phyloP scores from a whole-genome alignment of 176 grass and related monocot species.

The sorghum (Sorghum bicolor) region DNA sequence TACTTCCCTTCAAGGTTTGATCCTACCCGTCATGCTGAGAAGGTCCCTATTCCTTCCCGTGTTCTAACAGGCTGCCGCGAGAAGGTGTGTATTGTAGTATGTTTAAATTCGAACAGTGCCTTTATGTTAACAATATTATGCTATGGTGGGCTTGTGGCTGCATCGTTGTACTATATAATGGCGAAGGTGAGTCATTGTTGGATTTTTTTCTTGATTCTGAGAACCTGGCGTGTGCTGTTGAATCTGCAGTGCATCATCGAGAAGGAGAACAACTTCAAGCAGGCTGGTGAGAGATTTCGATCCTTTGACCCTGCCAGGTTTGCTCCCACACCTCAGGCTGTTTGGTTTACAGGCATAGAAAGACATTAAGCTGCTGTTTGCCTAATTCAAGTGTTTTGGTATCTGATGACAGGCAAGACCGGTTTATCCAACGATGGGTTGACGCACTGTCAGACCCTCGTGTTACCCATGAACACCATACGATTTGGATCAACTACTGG shows the following conservation, averaged over 20 bases:
- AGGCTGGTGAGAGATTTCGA: slow-evolving; percentile 77
- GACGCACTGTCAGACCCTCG: slow-evolving; percentile 59
- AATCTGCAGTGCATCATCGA: slow-evolving; percentile 62
- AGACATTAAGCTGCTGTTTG: background rate
- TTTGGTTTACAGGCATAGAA: background rate
- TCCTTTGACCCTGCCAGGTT: slow-evolving; percentile 79
- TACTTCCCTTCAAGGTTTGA: slow-evolving; percentile 91
- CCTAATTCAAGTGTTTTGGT: slow-evolving; percentile 10
- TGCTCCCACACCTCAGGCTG: background rate
- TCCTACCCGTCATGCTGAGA: slow-evolving; percentile 59
- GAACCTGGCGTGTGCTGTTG: background rate
- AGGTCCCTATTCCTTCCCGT: slow-evolving; percentile 62
- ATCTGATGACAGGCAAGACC: slow-evolving; percentile 58
- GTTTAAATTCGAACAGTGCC: background rate
- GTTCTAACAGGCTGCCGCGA: slow-evolving; percentile 58
- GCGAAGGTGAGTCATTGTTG: background rate
- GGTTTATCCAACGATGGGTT: slow-evolving; percentile 73
- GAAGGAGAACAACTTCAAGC: slow-evolving; percentile 93
- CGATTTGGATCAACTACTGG: slow-evolving; percentile 82
- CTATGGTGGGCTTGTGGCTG: background rate
- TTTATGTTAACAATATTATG: background rate
- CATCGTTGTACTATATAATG: background rate
- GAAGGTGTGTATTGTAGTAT: slow-evolving; percentile 46
- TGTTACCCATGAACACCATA: slow-evolving; percentile 62
- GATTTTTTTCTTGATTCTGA: background rate